Base-by-base conservation (phyloP, 1,284 basidiomycete species). In the Irpex sp. region DNA sequence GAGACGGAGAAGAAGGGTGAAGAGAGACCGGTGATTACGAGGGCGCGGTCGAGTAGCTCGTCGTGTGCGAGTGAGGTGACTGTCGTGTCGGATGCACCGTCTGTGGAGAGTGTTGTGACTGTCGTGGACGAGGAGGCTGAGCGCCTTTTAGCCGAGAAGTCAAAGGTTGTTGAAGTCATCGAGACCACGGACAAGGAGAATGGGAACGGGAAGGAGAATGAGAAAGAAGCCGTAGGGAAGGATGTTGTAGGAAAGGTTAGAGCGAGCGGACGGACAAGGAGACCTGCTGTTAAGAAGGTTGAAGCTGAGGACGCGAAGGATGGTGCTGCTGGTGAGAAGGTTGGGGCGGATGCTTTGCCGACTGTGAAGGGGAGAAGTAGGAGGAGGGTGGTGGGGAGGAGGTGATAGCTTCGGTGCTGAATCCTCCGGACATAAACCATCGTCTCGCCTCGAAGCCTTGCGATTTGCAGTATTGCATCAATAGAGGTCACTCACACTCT, bases 51-150 rank as follows among this genome's bases (percentile, higher is more conserved):
- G 19, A 59, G 56, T 13, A 65, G 64, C 31, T 67, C 66, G 56
- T 67, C 67, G 49, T 67, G 70, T 19, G 66, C 66, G 60, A 69
- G 66, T 51, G 68, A 68, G 26, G 43, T 11, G 61, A 66, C 57
- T 11, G 62, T 51, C 26, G 65, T 63, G 62, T 63, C 47, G 46
- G 53, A 31, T n/a, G 43, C 26, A 33, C 31, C 31, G 4, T 46
- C 39, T 15, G n/a, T n/a, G 49, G 46, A 50, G 15, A 46, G 36
- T 13, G 33, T 50, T 17, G 58, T 51, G 31, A 43, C 46, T 1
- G 57, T 59, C 1, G 57, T 35, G 26, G 55, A 47, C 8, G 49
- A n/a, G 2, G 58, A 58, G 26, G n/a, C 57, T 21, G 21, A 21
- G 21, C 1, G 21, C 3, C 21, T 21, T 21, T 3, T 1, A 21